Conservation (phyloP, 495 filamentous ascomycete genomes). For the Annulohypoxylon stygium region DNA sequence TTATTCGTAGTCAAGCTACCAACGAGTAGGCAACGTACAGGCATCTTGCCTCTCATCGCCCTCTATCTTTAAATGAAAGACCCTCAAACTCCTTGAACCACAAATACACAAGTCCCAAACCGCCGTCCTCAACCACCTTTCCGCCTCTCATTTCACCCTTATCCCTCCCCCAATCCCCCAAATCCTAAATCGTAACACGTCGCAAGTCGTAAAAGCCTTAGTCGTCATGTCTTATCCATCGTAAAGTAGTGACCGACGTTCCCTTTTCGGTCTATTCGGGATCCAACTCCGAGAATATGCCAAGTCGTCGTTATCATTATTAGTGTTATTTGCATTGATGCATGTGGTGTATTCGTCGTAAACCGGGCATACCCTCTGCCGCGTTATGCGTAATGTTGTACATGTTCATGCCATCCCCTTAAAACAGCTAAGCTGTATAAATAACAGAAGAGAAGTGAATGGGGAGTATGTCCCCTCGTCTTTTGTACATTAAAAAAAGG, state of each 20-base stretch:
- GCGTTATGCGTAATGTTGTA: constrained; percentile 39
- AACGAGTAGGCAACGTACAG: not conserved
- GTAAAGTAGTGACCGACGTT: constrained; percentile 20
- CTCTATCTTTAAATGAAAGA: constrained; percentile 27
- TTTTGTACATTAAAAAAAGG: constrained; percentile 35
- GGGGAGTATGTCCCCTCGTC: constrained; percentile 6
- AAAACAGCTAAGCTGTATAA: constrained; percentile 33
- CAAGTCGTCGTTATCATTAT: constrained; percentile 31
- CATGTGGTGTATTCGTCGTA: constrained; percentile 28
- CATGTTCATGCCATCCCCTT: constrained; percentile 13
- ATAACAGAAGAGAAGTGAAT: constrained; percentile 35
- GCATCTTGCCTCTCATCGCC: not conserved
- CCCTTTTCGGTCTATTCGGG: constrained; percentile 11
- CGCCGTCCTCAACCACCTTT: not conserved
- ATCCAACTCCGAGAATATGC: constrained; percentile 31
- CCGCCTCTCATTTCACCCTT: not conserved
- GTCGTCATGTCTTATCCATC: constrained; percentile 30
- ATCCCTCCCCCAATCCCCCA: not conserved
- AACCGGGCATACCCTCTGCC: constrained; percentile 22
- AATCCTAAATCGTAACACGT: constrained; percentile 38
- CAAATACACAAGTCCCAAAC: too few species aligned
- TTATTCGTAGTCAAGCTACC: constrained; percentile 1
- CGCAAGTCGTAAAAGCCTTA: constrained; percentile 35
- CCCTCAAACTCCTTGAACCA: constrained; percentile 8
- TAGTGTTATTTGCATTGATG: constrained; percentile 25